Conservation (phyloP, 1,139 yeast species). For the Candida labiduridarum region DNA sequence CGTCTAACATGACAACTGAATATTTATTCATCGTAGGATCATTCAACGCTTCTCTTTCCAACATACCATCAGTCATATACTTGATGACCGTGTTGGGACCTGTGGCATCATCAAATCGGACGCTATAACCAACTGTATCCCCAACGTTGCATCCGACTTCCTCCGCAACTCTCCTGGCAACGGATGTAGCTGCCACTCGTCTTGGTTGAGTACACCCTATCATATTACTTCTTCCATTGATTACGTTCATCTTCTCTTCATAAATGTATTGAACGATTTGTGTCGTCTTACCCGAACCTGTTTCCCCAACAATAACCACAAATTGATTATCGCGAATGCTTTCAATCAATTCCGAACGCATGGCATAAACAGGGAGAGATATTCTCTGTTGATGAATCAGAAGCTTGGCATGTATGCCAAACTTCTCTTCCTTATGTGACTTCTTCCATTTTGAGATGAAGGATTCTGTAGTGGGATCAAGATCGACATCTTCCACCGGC, state of each 20-base stretch:
- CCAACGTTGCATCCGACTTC: conserved; percentile 93
- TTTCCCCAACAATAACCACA: conserved; percentile 98
- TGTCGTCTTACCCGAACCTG: conserved; percentile 97
- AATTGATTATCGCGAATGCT: conserved; percentile 87
- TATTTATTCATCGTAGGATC: conserved; percentile 81
- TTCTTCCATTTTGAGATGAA: conserved; percentile 53
- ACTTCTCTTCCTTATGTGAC: conserved; percentile 41
- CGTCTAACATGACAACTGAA: conserved; percentile 91
- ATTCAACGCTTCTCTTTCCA: conserved; percentile 95
- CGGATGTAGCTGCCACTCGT: conserved; percentile 97
- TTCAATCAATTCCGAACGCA: conserved; percentile 81
- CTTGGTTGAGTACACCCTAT: conserved; percentile 98
- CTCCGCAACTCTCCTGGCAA: conserved; percentile 93
- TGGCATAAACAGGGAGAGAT: conserved; percentile 91
- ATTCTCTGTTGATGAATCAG: conserved; percentile 69
- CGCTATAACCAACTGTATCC: conserved; percentile 89
- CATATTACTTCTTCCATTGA: conserved; percentile 59
- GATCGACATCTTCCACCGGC: conserved; percentile 8
- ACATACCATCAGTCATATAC: conserved; percentile 99
- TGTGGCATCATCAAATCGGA: conserved; percentile 91
- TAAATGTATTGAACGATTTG: conserved; percentile 96
- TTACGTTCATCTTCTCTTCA: conserved; percentile 74
- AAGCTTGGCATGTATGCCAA: conserved; percentile 56
- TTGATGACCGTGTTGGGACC: conserved; percentile 74
- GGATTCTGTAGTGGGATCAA: conserved; percentile 15